phyloP scores from a whole-genome alignment of 768 basidiomycete genomes.

The Lactarius sanguifluus region DNA sequence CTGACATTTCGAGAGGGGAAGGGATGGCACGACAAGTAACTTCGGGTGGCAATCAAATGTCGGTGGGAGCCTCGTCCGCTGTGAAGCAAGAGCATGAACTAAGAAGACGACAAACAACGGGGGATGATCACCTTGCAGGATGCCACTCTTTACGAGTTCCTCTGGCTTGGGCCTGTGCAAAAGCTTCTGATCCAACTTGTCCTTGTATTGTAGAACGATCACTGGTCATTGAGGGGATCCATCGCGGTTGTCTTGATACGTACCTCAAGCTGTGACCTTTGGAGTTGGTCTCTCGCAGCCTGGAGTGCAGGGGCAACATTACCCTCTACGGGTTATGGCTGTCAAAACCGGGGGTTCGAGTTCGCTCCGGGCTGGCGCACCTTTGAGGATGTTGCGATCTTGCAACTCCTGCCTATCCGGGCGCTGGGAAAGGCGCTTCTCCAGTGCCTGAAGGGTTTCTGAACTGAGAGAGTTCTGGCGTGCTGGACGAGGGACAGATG shows the following conservation, averaged over 20 bases:
- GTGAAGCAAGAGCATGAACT: not conserved
- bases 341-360: not conserved
- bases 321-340: constrained; percentile 46
- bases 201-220: constrained; percentile 42
- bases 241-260: constrained; percentile 26
- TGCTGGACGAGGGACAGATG: constrained; percentile 18
- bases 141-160: constrained; percentile 65
- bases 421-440: constrained; percentile 52
- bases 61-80: constrained; percentile 25
- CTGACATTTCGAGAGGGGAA: constrained; percentile 2
- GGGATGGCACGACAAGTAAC: not conserved
- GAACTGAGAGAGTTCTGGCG: constrained; percentile 38
- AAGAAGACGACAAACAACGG: not conserved
- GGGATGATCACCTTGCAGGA: constrained; percentile 45
- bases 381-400: constrained; percentile 70
- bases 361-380: constrained; percentile 34
- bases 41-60: constrained; percentile 16
- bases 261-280: constrained; percentile 64
- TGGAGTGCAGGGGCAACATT: constrained; percentile 60
- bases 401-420: constrained; percentile 63
- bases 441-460: constrained; percentile 46
- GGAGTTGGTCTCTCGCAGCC: constrained; percentile 57
- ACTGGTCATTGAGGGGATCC: constrained; percentile 5
- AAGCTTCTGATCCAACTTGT: constrained; percentile 62
- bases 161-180: constrained; percentile 57